Percentiles rank a stretch among this genome's conserved stretches.
Evolutionary conservation across 1,284 basidiomycete genomes (phyloP).

Genomic region (Boletus subluridellus): DNA sequence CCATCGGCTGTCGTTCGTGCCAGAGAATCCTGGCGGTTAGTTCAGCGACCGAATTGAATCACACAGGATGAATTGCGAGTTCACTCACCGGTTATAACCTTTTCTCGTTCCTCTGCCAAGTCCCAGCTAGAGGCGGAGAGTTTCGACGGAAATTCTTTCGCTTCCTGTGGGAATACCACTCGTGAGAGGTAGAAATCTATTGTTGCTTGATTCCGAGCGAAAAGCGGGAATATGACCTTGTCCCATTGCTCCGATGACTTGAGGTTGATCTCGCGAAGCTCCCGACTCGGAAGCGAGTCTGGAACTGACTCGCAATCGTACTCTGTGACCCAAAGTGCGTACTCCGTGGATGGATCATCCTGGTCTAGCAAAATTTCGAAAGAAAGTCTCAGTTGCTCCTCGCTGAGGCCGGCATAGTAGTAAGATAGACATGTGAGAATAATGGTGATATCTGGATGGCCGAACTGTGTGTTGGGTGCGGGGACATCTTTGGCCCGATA

Average conservation of each 20-base stretch:
- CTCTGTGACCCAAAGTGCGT: constrained; percentile 40
- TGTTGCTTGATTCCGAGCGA: constrained; percentile 37
- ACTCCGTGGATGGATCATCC: constrained; percentile 43
- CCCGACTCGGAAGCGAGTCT: constrained; percentile 16
- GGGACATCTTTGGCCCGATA: constrained; percentile 43
- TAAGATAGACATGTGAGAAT: constrained; percentile 41
- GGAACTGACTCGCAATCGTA: constrained; percentile 21
- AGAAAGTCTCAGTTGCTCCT: constrained; percentile 35
- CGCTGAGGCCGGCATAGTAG: constrained; percentile 34
- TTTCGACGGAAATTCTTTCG: constrained; percentile 45
- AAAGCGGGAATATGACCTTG: constrained; percentile 32
- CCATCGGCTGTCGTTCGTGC: constrained; percentile 2
- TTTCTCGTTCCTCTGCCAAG: constrained; percentile 35
- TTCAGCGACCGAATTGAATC: not conserved
- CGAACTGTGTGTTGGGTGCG: constrained; percentile 46
- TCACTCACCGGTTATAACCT: constrained; percentile 1
- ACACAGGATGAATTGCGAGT: not conserved
- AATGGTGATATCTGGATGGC: constrained; percentile 50
- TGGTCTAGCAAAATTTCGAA: constrained; percentile 41
- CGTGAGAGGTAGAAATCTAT: constrained; percentile 48
- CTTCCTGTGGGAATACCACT: constrained; percentile 17
- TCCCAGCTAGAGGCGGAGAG: constrained; percentile 50
- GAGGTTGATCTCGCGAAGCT: constrained; percentile 40
- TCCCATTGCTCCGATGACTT: constrained; percentile 37
- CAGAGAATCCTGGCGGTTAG: constrained; percentile 3